Percentiles rank a stretch among this genome's conserved stretches.
phyloP scores from a whole-genome alignment of 371 early-diverging fungal genomes.

The Mucor sp. region DNA sequence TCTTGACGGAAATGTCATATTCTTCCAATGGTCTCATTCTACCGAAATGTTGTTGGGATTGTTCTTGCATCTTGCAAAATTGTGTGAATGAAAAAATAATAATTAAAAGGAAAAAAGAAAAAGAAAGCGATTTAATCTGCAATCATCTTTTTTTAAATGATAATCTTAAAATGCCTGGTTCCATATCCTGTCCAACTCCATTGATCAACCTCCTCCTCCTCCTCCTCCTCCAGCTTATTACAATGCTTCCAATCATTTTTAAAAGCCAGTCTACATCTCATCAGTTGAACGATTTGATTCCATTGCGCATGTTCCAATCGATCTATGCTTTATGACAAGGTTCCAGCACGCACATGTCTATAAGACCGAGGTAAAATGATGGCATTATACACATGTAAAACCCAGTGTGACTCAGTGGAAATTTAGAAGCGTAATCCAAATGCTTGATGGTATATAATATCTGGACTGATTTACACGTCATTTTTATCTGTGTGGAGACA shows the following conservation, averaged over 20 bases:
- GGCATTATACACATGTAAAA: not conserved
- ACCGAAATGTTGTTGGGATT: not conserved
- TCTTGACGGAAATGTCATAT: conserved; percentile 81
- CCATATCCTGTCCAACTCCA: not conserved
- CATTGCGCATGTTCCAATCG: not conserved
- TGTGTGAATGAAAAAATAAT: not conserved
- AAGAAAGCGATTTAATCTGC: not conserved
- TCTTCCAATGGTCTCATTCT: conserved; percentile 62
- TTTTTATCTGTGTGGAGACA: not conserved
- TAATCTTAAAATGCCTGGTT: not conserved
- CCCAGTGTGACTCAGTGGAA: not conserved
- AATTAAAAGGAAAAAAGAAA: not conserved
- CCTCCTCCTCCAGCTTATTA: not conserved
- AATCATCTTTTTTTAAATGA: not conserved
- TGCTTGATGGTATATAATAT: not conserved
- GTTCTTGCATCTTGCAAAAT: not conserved
- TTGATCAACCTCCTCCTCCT: not conserved
- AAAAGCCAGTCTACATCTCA: not conserved
- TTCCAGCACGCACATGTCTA: not conserved
- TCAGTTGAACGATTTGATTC: not conserved
- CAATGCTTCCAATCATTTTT: not conserved
- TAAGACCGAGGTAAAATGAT: not conserved
- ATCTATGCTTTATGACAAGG: not conserved
- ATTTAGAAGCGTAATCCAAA: not conserved
- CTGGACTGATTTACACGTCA: not conserved